These are phyloP conservation scores for Thermothielavioides terrestris DNA, from an alignment of 495 filamentous ascomycete genomes.

Conservation along the genomic window DNA sequence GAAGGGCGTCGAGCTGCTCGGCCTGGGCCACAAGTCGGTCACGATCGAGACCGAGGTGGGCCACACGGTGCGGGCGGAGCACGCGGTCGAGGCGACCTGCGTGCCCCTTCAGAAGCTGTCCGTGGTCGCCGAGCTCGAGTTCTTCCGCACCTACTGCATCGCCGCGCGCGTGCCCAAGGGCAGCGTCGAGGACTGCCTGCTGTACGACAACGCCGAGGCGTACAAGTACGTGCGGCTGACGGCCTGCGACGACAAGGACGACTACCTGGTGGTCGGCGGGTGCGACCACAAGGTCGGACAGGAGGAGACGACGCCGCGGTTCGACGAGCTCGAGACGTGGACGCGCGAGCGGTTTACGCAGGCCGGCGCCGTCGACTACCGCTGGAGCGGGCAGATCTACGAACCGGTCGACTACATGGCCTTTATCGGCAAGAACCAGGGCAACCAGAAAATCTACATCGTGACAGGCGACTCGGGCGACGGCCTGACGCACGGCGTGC, in stretches of 20 bases:
- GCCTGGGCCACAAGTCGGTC: slow-evolving; percentile 32
- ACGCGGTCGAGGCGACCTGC: slow-evolving; percentile 47
- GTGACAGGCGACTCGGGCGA: slow-evolving; percentile 53
- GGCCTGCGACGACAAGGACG: slow-evolving; percentile 41
- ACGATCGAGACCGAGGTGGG: slow-evolving; percentile 37
- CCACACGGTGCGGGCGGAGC: slow-evolving; percentile 37
- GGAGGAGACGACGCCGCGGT: slow-evolving; percentile 35
- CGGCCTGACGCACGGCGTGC: slow-evolving; percentile 48
- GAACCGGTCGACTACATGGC: slow-evolving; percentile 49
- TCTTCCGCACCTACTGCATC: slow-evolving; percentile 49
- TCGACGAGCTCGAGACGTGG: slow-evolving; percentile 43
- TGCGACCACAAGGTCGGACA: slow-evolving; percentile 55
- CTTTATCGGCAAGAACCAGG: slow-evolving; percentile 49
- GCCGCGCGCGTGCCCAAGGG: slow-evolving; percentile 46
- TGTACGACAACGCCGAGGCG: slow-evolving; percentile 46
- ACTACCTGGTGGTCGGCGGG: slow-evolving; percentile 51
- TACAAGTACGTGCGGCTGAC: slow-evolving; percentile 50
- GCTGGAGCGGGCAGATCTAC: slow-evolving; percentile 51
- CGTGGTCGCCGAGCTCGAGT: slow-evolving; percentile 43
- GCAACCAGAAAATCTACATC: slow-evolving; percentile 41
- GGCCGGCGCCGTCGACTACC: slow-evolving; percentile 42
- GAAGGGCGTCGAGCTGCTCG: slow-evolving; percentile 31
- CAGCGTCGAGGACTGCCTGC: slow-evolving; percentile 42
- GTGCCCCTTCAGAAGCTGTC: slow-evolving; percentile 48
- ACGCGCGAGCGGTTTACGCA: slow-evolving; percentile 44